These are phyloP conservation scores for Scheffersomyces titani DNA, from an alignment of 1,139 yeast species.

Conservation along the genomic window DNA sequence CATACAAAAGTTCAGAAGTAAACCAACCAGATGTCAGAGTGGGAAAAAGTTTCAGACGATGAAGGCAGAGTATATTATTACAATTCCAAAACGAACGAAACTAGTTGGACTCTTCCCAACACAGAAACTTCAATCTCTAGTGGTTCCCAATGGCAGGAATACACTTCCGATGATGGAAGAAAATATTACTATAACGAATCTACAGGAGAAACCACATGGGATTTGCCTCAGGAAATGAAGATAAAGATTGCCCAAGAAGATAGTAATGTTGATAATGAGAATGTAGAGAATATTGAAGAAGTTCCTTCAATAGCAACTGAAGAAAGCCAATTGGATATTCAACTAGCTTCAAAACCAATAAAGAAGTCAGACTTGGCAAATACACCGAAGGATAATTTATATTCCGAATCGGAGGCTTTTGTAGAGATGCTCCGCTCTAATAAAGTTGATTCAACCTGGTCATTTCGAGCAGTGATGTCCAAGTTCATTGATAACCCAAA, in stretches of 20 bases:
- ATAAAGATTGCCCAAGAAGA: neutral
- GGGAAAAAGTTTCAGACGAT: slow-evolving; percentile 69
- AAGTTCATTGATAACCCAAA: slow-evolving; percentile 57
- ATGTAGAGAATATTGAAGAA: slow-evolving; percentile 2
- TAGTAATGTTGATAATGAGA: neutral
- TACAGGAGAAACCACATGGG: slow-evolving; percentile 81
- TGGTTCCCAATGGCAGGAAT: slow-evolving; percentile 61
- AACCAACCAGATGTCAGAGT: slow-evolving; percentile 20
- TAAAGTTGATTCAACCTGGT: slow-evolving; percentile 72
- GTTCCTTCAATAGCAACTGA: slow-evolving; percentile 5
- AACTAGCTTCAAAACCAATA: slow-evolving; percentile 12
- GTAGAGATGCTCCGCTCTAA: slow-evolving; percentile 51
- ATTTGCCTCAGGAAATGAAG: slow-evolving; percentile 54
- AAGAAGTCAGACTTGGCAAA: slow-evolving; percentile 10
- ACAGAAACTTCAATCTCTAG: slow-evolving; percentile 38
- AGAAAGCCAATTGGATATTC: slow-evolving; percentile 11
- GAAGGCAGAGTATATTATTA: slow-evolving; percentile 75
- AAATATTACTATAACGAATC: slow-evolving; percentile 69
- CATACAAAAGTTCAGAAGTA: neutral
- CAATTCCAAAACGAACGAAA: slow-evolving; percentile 62
- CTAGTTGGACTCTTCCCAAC: slow-evolving; percentile 83
- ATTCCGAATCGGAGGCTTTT: slow-evolving; percentile 37
- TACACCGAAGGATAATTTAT: slow-evolving; percentile 11
- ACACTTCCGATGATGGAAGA: slow-evolving; percentile 67
- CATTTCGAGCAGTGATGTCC: slow-evolving; percentile 70